Percentiles rank a stretch among this genome's conserved stretches.
These are phyloP conservation scores for Rosa rugosa DNA, from an alignment of 306 rosid species.

Conservation along the genomic window DNA sequence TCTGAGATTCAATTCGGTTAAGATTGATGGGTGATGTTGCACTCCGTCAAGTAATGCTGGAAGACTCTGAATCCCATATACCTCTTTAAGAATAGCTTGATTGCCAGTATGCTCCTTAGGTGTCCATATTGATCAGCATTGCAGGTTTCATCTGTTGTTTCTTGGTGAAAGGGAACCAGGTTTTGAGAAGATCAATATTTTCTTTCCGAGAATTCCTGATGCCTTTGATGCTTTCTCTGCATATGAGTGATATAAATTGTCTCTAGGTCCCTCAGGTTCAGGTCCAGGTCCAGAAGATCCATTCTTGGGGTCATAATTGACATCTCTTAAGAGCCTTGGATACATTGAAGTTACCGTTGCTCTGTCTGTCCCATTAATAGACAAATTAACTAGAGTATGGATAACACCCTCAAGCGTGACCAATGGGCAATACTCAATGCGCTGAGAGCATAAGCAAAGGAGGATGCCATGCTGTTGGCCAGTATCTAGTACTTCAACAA, in stretches of 20 bases:
- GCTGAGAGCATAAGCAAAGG: constrained; percentile 63
- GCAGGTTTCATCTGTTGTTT: constrained; percentile 5
- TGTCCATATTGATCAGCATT: neutral
- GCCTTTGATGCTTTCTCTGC: constrained; percentile 45
- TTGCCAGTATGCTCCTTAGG: no score
- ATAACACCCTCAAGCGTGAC: constrained; percentile 53
- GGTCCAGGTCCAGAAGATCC: no score
- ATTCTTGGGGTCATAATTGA: neutral
- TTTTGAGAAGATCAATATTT: constrained; percentile 38
- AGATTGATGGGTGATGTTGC: no score
- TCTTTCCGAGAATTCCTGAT: constrained; percentile 45
- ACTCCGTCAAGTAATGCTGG: no score
- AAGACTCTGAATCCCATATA: no score
- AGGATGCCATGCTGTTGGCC: no score
- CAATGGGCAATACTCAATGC: constrained; percentile 52
- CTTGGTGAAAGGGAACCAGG: constrained; percentile 14
- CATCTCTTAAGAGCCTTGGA: constrained; percentile 53
- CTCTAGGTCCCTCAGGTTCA: neutral
- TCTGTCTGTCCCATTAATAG: constrained; percentile 64
- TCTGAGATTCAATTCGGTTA: no score
- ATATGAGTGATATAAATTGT: constrained; percentile 20
- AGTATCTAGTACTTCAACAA: constrained; percentile 54
- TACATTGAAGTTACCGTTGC: constrained; percentile 57
- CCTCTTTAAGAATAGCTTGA: no score
- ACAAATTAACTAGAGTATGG: constrained; percentile 44